A percentile compares a stretch with the other conserved stretches of the same genome.
Conservation (phyloP, 768 basidiomycete genomes). For the Lepiota brunneoincarnata region DNA sequence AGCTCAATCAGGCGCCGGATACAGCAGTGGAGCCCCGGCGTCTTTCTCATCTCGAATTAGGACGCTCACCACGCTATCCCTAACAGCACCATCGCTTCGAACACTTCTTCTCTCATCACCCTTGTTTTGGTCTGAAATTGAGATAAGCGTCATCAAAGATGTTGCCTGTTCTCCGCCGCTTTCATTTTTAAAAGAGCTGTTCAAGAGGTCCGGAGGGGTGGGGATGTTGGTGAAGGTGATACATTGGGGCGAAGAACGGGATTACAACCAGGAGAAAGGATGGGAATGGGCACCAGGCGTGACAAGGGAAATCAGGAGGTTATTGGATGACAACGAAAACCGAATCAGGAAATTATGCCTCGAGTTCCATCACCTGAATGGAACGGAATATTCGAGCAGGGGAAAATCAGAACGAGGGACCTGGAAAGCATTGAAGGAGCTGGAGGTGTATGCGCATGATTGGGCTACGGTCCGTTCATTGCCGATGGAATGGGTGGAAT, state of each 20-base stretch:
- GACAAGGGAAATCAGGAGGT: not conserved
- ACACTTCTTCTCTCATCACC: constrained; percentile 2
- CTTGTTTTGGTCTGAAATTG: constrained; percentile 5
- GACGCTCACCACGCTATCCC: constrained; percentile 1
- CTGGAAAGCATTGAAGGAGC: constrained; percentile 1
- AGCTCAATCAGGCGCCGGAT: not conserved
- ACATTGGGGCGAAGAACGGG: not conserved
- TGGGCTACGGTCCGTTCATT: not conserved
- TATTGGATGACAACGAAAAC: not conserved
- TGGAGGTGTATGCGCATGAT: constrained; percentile 5
- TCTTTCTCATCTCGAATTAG: constrained; percentile 1
- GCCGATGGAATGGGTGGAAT: not conserved
- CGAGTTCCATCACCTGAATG: constrained; percentile 7
- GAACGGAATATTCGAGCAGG: constrained; percentile 1
- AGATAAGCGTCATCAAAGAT: constrained; percentile 5
- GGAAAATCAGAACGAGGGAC: not conserved
- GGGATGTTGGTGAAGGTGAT: not conserved
- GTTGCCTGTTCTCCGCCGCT: constrained; percentile 1
- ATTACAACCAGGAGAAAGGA: not conserved
- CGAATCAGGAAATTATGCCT: not conserved
- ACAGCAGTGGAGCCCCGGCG: not conserved
- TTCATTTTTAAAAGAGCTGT: constrained; percentile 4
- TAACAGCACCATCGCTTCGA: constrained; percentile 5
- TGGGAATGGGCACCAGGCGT: not conserved
- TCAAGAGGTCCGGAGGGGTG: not conserved